Evolutionary conservation across 345 rosid genomes (phyloP).

Genomic region (rapeseed (Brassica napus)): DNA sequence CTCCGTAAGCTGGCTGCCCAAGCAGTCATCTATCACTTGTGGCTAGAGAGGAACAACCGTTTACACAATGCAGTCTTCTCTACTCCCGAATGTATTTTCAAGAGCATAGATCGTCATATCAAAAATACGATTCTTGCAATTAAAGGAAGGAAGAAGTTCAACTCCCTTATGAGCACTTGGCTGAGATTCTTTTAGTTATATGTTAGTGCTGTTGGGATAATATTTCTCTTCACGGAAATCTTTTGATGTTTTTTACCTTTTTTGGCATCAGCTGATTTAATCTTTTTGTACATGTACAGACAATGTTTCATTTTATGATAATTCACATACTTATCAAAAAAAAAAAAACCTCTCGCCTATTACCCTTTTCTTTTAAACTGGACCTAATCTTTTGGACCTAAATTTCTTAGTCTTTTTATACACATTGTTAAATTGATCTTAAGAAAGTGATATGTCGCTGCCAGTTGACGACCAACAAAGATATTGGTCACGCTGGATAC

Average conservation of each 20-base stretch:
- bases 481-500: not conserved
- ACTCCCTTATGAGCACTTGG: not conserved
- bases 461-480: not conserved
- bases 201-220: too few species aligned
- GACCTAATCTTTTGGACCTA: not conserved
- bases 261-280: too few species aligned
- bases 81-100: not conserved
- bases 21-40: too few species aligned
- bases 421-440: not conserved
- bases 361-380: not conserved
- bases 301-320: too few species aligned
- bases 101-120: not conserved
- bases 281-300: too few species aligned
- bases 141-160: not conserved
- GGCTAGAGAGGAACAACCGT: too few species aligned
- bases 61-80: not conserved
- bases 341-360: not conserved
- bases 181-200: not conserved
- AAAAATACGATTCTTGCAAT: not conserved
- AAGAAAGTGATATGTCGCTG: not conserved
- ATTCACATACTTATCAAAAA: too few species aligned
- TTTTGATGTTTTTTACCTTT: too few species aligned
- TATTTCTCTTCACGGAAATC: too few species aligned
- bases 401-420: not conserved
- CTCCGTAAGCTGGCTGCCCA: too few species aligned